Percentiles rank a stretch among this genome's conserved stretches.
phyloP scores from a whole-genome alignment of 106 monocot species.

The Dendrobium chrysotoxum region DNA sequence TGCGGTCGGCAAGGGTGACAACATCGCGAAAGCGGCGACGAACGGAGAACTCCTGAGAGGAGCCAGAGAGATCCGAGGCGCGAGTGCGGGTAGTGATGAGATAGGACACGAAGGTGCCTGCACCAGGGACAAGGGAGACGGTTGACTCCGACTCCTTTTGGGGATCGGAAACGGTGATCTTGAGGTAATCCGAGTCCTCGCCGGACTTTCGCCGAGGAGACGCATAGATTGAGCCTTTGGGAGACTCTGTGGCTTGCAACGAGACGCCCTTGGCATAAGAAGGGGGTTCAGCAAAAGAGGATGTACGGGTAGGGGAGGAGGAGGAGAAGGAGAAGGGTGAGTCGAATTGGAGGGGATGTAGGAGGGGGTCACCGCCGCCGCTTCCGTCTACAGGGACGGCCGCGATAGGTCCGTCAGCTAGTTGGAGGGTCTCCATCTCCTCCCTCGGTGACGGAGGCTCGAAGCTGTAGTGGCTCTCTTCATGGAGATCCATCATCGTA shows the following conservation, averaged over 20 bases:
- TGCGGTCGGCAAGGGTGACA: constrained; percentile 82
- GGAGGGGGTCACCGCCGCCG: constrained; percentile 34
- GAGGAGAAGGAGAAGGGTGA: constrained; percentile 8
- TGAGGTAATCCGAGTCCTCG: constrained; percentile 27
- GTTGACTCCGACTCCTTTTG: constrained; percentile 63
- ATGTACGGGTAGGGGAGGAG: not conserved
- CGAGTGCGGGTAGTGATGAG: constrained; percentile 44
- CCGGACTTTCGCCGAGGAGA: not conserved
- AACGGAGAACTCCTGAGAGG: constrained; percentile 33
- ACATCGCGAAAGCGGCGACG: constrained; percentile 87
- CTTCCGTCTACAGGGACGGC: constrained; percentile 12
- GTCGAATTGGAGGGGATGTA: constrained; percentile 17
- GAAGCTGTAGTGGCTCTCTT: not conserved
- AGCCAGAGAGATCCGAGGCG: not conserved
- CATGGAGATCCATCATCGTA: not conserved
- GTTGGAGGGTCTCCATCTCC: constrained; percentile 58
- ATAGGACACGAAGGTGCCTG: constrained; percentile 66
- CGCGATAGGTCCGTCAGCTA: constrained; percentile 26
- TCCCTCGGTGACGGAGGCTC: constrained; percentile 20
- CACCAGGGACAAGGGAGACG: constrained; percentile 60
- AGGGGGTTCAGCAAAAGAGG: constrained; percentile 40
- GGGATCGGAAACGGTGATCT: constrained; percentile 75
- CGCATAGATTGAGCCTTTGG: not conserved
- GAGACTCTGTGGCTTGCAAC: constrained; percentile 8
- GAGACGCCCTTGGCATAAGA: constrained; percentile 47